phyloP scores from a whole-genome alignment of 31 red algal genomes.

The Endocladia muricata region DNA sequence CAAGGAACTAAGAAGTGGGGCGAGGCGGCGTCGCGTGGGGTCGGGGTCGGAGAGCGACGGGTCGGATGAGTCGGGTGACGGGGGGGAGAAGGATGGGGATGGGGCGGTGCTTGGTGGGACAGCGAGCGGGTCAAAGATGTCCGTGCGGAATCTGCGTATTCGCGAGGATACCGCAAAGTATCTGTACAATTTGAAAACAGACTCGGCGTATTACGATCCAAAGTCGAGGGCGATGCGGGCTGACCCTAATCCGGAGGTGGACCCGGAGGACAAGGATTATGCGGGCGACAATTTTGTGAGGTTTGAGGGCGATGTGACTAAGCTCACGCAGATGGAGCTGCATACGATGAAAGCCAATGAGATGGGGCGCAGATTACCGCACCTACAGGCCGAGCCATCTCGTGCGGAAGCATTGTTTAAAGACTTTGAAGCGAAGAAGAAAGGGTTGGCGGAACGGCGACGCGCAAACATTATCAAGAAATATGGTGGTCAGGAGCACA shows the following conservation, averaged over 20 bases:
- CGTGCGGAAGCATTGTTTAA: slow-evolving; percentile 74
- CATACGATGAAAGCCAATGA: slow-evolving; percentile 56
- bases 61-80: slow-evolving; percentile 16
- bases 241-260: slow-evolving; percentile 75
- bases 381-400: slow-evolving; percentile 82
- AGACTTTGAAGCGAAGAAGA: slow-evolving; percentile 66
- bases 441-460: slow-evolving; percentile 46
- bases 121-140: slow-evolving; percentile 59
- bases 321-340: slow-evolving; percentile 70
- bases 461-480: slow-evolving; percentile 63
- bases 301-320: slow-evolving; percentile 71
- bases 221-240: slow-evolving; percentile 91
- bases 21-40: background rate
- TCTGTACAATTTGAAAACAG: slow-evolving; percentile 63
- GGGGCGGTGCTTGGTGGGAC: slow-evolving; percentile 38
- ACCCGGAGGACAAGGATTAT: slow-evolving; percentile 87
- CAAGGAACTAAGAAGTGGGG: background rate
- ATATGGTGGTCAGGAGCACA: slow-evolving; percentile 74
- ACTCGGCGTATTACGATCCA: slow-evolving; percentile 95
- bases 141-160: slow-evolving; percentile 85
- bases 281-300: slow-evolving; percentile 90
- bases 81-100: slow-evolving; percentile 28
- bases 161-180: slow-evolving; percentile 95
- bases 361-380: slow-evolving; percentile 54
- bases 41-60: background rate